Base-by-base conservation (phyloP, 1,284 basidiomycete genomes). In the Mycena citricolor region DNA sequence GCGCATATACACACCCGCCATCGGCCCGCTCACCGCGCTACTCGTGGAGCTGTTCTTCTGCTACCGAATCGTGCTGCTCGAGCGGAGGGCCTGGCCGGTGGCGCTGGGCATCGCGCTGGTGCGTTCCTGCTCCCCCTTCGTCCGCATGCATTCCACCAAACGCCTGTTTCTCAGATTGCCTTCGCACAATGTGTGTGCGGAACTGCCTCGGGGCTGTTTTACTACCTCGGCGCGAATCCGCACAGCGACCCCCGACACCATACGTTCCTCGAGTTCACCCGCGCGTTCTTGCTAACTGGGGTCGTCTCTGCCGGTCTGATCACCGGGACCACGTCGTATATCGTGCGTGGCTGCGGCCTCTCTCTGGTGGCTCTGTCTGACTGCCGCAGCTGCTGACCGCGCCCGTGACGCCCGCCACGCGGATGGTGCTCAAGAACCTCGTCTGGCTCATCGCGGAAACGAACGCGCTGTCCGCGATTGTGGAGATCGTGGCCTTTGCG, bases 31-130 rank as follows among this genome's bases (percentile, higher is more conserved):
- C 14, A 41, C 51, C 10, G 43, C 53, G 8, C 39, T 51, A 13
- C 31, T 53, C 19, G 47, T 51, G 21, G 53, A 59, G 28, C 19
- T 51, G 4, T 59, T 57, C 42, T 55, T 56, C 37, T 52, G 47
- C 30, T 52, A 52, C 36, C 54, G 56, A 11, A 57, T 59, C 24
- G 41, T 34, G 25, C 21, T 22, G 20, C 14, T 46, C 3, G 10
- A 14, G 24, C 31, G 20, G 4, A 7, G 12, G 1, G 21, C 29
- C 8, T 45, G 42, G 42, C 38, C 38, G 2, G 4, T 50, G 6
- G 28, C 32, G 4, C 11, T 34, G 4, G n/a, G 40, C 11, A 30
- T 46, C 17, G 23, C 22, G 3, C 8, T 41, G 5, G 48, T 46
- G 16, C 14, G 48, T 12, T 14, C n/a, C n/a, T 22, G 4, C 6